Percentiles rank a stretch among this genome's conserved stretches.
Evolutionary conservation across 345 rosid genomes (phyloP).

Genomic region (Linum trigynum): DNA sequence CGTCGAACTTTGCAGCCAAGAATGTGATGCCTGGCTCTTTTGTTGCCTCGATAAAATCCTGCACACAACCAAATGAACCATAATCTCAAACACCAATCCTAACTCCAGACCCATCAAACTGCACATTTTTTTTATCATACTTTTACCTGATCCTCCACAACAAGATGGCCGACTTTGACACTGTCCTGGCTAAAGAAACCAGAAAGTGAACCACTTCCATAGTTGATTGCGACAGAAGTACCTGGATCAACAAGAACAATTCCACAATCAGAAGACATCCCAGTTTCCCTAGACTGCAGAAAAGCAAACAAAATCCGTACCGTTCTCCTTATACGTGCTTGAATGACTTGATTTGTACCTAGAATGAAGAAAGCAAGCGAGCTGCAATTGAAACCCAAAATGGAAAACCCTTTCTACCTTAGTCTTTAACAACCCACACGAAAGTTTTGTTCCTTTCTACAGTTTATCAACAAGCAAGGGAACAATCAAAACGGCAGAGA

Average conservation of each 20-base stretch:
- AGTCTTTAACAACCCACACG: not conserved
- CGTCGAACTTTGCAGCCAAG: constrained; percentile 28
- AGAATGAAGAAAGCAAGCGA: constrained; percentile 27
- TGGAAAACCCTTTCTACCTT: not conserved
- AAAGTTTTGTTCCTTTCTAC: not conserved
- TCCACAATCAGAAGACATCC: not conserved
- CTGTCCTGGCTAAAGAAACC: constrained; percentile 28
- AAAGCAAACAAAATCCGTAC: constrained; percentile 10
- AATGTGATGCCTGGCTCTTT: constrained; percentile 26
- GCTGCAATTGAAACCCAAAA: constrained; percentile 11
- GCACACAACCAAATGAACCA: not conserved
- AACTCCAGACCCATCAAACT: not conserved
- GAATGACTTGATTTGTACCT: constrained; percentile 20
- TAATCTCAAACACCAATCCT: not conserved
- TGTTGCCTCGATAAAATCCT: constrained; percentile 28
- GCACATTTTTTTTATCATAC: not conserved
- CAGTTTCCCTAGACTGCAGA: not conserved
- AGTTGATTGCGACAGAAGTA: constrained; percentile 21
- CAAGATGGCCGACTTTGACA: constrained; percentile 24
- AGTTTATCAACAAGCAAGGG: not conserved
- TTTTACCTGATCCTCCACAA: constrained; percentile 22
- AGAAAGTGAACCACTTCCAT: constrained; percentile 27
- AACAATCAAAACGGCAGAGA: not conserved
- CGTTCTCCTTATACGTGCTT: constrained; percentile 17
- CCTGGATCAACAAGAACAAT: constrained; percentile 14